A percentile compares a stretch with the other conserved stretches of the same genome.
Evolutionary conservation across 345 rosid genomes (phyloP).

Genomic region (Eucalyptus marginata): DNA sequence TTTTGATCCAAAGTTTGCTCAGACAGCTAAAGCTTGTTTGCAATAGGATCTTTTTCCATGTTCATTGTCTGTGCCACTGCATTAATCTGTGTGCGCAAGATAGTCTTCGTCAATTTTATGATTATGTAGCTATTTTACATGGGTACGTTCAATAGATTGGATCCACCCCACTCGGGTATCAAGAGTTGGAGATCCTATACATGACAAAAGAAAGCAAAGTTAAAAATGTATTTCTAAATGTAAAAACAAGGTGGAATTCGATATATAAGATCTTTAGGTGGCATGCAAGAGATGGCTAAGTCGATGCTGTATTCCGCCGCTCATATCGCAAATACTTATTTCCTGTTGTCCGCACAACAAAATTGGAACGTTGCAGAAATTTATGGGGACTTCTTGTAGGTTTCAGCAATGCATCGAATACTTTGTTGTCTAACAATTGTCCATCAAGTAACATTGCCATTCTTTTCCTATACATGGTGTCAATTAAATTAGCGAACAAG

Average conservation of each 20-base stretch:
- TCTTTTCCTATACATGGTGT: not conserved
- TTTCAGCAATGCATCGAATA: not conserved
- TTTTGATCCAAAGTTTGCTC: not conserved
- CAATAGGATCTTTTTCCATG: not conserved
- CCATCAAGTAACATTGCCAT: not conserved
- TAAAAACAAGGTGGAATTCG: not conserved
- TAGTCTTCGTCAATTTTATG: not conserved
- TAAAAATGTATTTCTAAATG: not conserved
- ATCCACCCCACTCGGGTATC: not conserved
- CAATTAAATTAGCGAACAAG: not conserved
- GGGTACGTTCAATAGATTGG: not conserved
- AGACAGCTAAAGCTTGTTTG: not conserved
- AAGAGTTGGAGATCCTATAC: not conserved
- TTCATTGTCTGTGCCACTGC: not conserved
- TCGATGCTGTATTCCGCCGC: not conserved
- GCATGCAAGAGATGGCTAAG: not conserved
- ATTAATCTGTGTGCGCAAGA: not conserved
- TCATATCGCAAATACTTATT: not conserved
- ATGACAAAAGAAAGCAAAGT: not conserved
- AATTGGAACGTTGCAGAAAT: not conserved
- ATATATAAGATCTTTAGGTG: not conserved
- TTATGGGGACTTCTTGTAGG: not conserved
- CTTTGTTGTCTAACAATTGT: not conserved
- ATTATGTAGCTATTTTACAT: not conserved
- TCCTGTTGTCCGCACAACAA: not conserved